Base-by-base conservation (phyloP, 1,139 yeast genomes). In the Saccharomyces hybrid region DNA sequence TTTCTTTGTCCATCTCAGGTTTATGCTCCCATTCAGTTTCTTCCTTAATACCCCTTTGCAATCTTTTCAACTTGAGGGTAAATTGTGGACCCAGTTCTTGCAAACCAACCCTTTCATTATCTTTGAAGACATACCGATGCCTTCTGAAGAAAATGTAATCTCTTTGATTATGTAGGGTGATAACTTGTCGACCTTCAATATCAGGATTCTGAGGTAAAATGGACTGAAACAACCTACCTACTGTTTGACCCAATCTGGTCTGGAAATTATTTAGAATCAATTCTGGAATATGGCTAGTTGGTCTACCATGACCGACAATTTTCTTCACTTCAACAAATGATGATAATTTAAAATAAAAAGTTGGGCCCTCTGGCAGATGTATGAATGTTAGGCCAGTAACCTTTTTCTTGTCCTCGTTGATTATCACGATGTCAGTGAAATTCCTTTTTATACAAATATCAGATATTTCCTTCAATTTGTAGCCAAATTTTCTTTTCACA, bases 61-160 rank as follows among this genome's bases (percentile, higher is more conserved):
- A 76, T 67, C 98, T 79, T 70, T 97, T 80, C 61, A 95, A 75
- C 68, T 87, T 86, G 68, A 93, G 74, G 0, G 99, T 95, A 70
- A 93, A 95, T 70, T 91, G 97, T 0, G 99, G 99, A 0, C 99
- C 99, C 51, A 93, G 76, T 68, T 95, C 99, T 68, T 93, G 99
- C 53, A 93, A 75, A 5, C 99, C 98, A 1, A 91, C 98, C 65
- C 82, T 84, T 68, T 89, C 96, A 61, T 90, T 97, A 68, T 90
- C 88, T 65, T 83, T 79, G 74, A 93, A 93, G 6, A 89, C 76
- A 67, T 93, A 93, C 66, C 99, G 81, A 69, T 93, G 99, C 73
- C 98, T 83, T 72, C 99, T 81, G 78, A 93, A 90, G 67, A 93
- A 93, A 50, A 93, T 88, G 69, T 80, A 95, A 70, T 93, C 99